Base-by-base conservation (phyloP, 1,139 yeast species). In the Blastobotrys raffinosifermentans region DNA sequence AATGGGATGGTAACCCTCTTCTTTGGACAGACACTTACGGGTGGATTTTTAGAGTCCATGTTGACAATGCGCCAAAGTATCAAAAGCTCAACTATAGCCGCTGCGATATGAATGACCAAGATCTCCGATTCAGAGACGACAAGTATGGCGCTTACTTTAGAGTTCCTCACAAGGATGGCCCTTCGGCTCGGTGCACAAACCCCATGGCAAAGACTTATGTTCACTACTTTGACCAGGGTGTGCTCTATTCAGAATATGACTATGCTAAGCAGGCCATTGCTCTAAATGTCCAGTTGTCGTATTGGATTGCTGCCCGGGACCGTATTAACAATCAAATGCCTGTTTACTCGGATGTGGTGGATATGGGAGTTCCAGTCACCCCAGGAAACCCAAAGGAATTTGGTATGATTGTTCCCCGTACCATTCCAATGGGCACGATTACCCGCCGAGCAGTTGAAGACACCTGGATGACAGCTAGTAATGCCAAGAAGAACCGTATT, bases 401-500 rank as follows among this genome's bases (percentile, higher is more conserved):
- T 50, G 96, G 94, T 0, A 69, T 89, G 38, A 91, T 93, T 19
- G 55, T 93, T 13, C 99, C 99, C 1, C 75, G 77, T 37, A 68
- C 89, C 34, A 72, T 86, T 11, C 75, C 96, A 1, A 93, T 91
- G 96, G 99, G 99, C 0, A 93, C 99, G 0, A 79, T 93, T 8
- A 93, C 99, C 0, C 69, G 98, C 50, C 70, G 99, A 46, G 96
- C 98, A 1, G 96, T 94, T 1, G 99, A 93, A 60, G 87, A 85
- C 47, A 86, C 97, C 0, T 91, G 99, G 99, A 65, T 93, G 26
- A 91, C 98, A 0, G 98, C 98, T 0, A 84, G 96, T 1, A 93
- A 93, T 61, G 94, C 96, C 1, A 93, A 93, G 54, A 67, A 67
- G 48, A 75, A 75, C 38, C 66, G 97, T 44, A 77, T 93, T 34